Base-by-base conservation (phyloP, 1,139 yeast species). In the Yamadazyma atlantica region DNA sequence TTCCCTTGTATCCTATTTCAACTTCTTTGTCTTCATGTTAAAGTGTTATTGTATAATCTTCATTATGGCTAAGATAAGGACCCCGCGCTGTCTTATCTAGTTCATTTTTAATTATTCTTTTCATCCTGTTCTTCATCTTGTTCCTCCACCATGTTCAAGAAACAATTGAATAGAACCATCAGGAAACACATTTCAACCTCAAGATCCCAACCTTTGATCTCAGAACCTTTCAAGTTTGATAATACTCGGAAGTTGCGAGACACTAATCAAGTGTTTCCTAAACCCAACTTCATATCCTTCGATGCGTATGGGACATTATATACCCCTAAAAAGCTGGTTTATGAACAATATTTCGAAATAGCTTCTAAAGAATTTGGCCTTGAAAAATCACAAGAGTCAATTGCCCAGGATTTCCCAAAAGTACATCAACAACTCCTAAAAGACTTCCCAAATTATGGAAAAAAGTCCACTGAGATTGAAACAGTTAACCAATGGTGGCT, bases 221-320 rank as follows among this genome's bases (percentile, higher is more conserved):
- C 66, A 2, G 57, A 58, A 32, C 69, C 71, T 1, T 55, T 64
- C 35, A 46, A 53, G 18, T 43, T 55, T 18, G 55, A 50, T 22
- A 58, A 58, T 30, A 46, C 55, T 7, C 45, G 57, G 26, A 57
- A 47, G 37, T 53, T 64, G 25, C 49, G 69, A 39, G 70, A 66
- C 31, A 55, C 71, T 4, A 46, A 49, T 16, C 41, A 53, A 29
- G 40, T 40, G 30, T 69, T 68, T 40, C 59, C 68, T 19, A 57
- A 53, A 29, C 85, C 86, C 2, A 64, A 63, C 29, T 54, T 81
- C 11, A 58, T 83, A 0, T 78, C 88, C 1, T 72, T 83, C 43
- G 90, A 83, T 58, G 83, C 82, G 0, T 82, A 80, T 57, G 82
- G 80, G 32, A 82, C 89, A 0, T 55, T 83, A 8, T 82, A 80